Evolutionary conservation across 1,139 yeast species (phyloP).

Genomic region (Blastobotrys elegans): DNA sequence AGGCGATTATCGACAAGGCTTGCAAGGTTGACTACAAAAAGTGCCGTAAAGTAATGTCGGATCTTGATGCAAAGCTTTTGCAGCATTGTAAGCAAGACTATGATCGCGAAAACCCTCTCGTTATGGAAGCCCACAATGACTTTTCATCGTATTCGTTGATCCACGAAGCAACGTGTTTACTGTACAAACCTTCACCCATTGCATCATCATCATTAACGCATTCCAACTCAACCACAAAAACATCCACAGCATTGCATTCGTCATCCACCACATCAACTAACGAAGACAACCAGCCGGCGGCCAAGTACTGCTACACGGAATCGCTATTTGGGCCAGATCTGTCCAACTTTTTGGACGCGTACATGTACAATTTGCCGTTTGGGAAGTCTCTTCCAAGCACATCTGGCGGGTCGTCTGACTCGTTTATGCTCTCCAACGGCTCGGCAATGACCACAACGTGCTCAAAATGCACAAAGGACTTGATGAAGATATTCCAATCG

Average conservation of each 20-base stretch:
- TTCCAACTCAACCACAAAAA: neutral
- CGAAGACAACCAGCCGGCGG: neutral
- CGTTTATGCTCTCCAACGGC: neutral
- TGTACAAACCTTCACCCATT: neutral
- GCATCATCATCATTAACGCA: conserved; percentile 8
- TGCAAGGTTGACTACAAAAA: conserved; percentile 26
- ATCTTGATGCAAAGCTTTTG: conserved; percentile 20
- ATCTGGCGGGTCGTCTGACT: conserved; percentile 2
- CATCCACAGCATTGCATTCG: neutral
- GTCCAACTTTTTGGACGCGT: conserved; percentile 25
- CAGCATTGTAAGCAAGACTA: conserved; percentile 21
- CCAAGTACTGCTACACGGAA: conserved; percentile 30
- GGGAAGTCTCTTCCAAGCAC: conserved; percentile 27
- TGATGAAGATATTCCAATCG: conserved; percentile 27
- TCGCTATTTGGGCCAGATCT: conserved; percentile 25
- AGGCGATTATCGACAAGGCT: conserved; percentile 26
- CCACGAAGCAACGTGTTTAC: conserved; percentile 30
- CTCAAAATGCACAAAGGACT: conserved; percentile 24
- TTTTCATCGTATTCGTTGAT: conserved; percentile 28
- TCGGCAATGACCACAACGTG: conserved; percentile 23
- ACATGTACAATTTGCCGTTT: conserved; percentile 31
- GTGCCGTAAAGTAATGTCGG: conserved; percentile 27
- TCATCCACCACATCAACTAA: conserved; percentile 11
- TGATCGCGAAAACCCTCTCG: conserved; percentile 28
- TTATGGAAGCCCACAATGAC: conserved; percentile 29